These are phyloP conservation scores for Neostapfia colusana DNA, from an alignment of 176 grass and related monocot species.

Conservation along the genomic window DNA sequence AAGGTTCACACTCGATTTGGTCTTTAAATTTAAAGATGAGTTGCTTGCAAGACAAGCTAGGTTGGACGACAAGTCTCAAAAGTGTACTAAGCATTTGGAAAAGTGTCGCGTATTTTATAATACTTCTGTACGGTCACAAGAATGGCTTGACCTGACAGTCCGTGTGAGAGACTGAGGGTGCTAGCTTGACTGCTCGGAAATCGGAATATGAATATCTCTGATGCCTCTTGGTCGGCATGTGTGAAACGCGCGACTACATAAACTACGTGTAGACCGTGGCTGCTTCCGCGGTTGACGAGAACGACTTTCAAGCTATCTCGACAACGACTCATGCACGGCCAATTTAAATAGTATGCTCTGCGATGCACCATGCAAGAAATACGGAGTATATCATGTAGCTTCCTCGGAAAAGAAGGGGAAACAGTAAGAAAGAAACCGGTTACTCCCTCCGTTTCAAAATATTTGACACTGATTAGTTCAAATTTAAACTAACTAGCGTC, in stretches of 20 bases:
- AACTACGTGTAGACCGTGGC: neutral
- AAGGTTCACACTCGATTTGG: neutral
- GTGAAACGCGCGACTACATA: too few species aligned
- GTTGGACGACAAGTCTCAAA: too few species aligned
- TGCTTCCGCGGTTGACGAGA: neutral
- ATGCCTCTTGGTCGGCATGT: neutral
- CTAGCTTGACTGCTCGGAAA: neutral
- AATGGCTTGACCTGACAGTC: neutral
- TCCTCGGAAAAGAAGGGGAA: too few species aligned
- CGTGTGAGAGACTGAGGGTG: neutral
- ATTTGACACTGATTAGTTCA: too few species aligned
- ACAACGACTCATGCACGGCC: too few species aligned
- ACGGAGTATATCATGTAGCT: too few species aligned
- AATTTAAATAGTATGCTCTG: too few species aligned
- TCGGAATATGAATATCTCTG: too few species aligned
- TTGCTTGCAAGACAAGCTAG: constrained; percentile 19
- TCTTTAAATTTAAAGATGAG: neutral
- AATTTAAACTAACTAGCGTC: too few species aligned
- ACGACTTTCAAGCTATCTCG: neutral
- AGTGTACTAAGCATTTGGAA: neutral
- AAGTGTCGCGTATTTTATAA: neutral
- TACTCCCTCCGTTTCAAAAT: too few species aligned
- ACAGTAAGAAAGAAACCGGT: too few species aligned
- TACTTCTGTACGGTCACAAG: neutral
- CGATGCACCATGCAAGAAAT: too few species aligned